Evolutionary conservation across 257 asterid species (phyloP).

Genomic region (Solanum chiquidenum): DNA sequence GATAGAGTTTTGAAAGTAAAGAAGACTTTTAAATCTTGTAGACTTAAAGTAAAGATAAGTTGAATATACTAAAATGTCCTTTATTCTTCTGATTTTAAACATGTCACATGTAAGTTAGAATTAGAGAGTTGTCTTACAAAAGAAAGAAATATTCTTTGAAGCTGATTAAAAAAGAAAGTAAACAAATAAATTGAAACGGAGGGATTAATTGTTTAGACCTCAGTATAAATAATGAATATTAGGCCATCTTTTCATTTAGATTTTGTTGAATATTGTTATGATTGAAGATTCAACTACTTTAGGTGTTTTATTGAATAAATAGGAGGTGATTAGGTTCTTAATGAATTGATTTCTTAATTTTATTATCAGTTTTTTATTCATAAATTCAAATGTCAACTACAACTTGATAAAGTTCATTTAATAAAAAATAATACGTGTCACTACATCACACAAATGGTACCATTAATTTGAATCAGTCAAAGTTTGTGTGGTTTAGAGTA

Average conservation of each 20-base stretch:
- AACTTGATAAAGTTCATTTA: not conserved
- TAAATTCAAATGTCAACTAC: not conserved
- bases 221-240: not conserved
- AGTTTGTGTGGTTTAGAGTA: not conserved
- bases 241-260: not conserved
- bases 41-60: not conserved
- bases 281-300: not conserved
- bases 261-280: not conserved
- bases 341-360: not conserved
- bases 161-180: not conserved
- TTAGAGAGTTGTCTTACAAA: not conserved
- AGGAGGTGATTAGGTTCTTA: not conserved
- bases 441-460: not conserved
- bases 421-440: not conserved
- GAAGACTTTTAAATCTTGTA: not conserved
- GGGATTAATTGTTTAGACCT: not conserved
- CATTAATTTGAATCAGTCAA: not conserved
- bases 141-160: not conserved
- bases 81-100: not conserved
- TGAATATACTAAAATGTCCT: not conserved
- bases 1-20: not conserved
- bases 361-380: not conserved
- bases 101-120: not conserved
- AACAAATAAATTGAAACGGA: too few species aligned
- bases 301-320: not conserved